Conservation (phyloP, 139 green algal genomes). For the Chlorella ohadii region DNA sequence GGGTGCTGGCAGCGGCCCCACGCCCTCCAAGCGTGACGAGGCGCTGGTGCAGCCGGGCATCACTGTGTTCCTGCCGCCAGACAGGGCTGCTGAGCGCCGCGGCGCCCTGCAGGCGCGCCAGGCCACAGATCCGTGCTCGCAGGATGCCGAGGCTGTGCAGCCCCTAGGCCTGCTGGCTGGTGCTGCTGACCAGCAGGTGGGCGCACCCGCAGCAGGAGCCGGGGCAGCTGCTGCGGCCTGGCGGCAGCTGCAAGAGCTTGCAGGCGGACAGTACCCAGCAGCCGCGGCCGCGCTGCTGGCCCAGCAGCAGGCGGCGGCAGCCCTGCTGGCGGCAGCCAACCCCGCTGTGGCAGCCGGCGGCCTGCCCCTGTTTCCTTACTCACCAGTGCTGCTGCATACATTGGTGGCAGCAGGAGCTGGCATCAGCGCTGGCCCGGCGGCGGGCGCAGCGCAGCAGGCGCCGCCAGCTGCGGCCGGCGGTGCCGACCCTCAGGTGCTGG, state of each 20-base stretch:
- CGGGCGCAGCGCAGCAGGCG: neutral
- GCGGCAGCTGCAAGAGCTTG: neutral
- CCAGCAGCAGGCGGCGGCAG: constrained; percentile 12
- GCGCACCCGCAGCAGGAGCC: neutral
- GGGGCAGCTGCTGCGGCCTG: constrained; percentile 1
- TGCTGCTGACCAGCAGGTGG: neutral
- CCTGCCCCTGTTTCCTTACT: neutral
- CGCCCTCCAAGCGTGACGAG: neutral
- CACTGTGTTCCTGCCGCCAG: constrained; percentile 23
- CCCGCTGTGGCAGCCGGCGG: neutral
- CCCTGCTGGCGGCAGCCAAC: neutral
- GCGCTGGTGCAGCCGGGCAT: constrained; percentile 22
- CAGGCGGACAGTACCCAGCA: neutral
- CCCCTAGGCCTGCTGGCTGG: neutral
- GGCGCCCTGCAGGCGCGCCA: neutral
- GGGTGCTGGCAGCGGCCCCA: no score
- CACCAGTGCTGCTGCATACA: neutral
- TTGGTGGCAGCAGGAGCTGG: neutral
- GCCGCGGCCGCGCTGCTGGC: neutral
- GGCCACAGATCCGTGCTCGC: neutral
- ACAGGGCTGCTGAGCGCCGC: constrained; percentile 16
- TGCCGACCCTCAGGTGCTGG: constrained; percentile 9
- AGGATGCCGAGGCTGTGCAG: constrained; percentile 7
- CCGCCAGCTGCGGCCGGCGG: neutral
- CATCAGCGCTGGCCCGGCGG: neutral